phyloP scores from a whole-genome alignment of 192 early-diverging fungal genomes.

The Coemansia brasiliensis region DNA sequence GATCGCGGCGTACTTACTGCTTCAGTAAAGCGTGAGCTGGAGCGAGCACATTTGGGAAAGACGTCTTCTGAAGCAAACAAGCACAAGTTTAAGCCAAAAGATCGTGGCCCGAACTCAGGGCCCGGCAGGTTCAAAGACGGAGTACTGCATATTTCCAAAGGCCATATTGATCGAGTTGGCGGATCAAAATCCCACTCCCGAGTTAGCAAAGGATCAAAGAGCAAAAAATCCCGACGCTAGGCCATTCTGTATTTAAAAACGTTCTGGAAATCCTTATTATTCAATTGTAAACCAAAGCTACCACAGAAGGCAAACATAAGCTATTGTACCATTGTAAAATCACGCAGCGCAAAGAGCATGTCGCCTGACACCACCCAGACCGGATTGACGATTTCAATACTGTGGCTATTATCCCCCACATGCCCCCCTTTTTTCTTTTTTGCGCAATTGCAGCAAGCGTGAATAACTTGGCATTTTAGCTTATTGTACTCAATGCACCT shows the following conservation, averaged over 20 bases:
- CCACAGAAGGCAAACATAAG: not conserved
- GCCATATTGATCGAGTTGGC: constrained; percentile 43
- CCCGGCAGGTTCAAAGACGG: constrained; percentile 39
- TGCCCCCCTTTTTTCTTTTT: no score
- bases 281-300: not conserved
- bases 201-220: constrained; percentile 16
- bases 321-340: constrained; percentile 1
- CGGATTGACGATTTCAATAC: not conserved
- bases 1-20: constrained; percentile 36
- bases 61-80: not conserved
- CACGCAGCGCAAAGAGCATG: not conserved
- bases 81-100: constrained; percentile 1
- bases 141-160: constrained; percentile 36
- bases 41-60: constrained; percentile 32
- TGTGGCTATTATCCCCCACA: not conserved
- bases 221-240: constrained; percentile 9
- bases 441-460: not conserved
- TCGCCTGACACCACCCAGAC: not conserved
- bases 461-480: no score
- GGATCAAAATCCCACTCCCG: constrained; percentile 4
- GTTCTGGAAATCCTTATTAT: not conserved
- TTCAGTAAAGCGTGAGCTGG: constrained; percentile 33
- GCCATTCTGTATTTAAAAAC: not conserved
- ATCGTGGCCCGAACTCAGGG: constrained; percentile 27
- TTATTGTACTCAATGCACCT: no score